Evolutionary conservation across 2,329 filamentous ascomycete genomes (phyloP), one percentile per base, ranked within the genome.

Genomic region (Ophiocordyceps unilateralis): DNA sequence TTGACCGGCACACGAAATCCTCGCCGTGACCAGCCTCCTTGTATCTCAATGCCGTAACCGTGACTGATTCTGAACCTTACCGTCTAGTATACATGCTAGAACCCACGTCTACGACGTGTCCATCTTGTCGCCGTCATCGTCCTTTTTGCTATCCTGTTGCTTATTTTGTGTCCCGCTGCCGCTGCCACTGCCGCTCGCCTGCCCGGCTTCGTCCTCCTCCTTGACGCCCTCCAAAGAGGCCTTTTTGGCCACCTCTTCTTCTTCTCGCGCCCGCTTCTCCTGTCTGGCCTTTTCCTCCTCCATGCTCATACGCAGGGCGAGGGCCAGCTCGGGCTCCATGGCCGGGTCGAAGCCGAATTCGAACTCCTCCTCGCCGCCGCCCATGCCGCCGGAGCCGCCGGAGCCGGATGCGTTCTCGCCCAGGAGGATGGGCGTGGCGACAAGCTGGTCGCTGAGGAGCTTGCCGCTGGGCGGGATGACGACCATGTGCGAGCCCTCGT

Each of bases 201-300:
- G 45, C 21, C 70, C 76, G 28, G 72, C 72, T 61, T 86, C 82
- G 45, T 75, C 76, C 59, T 86, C 82, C 58, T 89, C 83, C 53
- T 86, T 79, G 57, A 96, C 86, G 40, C 78, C 78, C 55, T 87
- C 86, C 51, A 96, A 69, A 39, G 78, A 76, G 38, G 76, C 76
- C 67, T 88, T 89, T 51, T 77, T 76, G 43, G 83, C 74, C 38
- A 76, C 73, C 51, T 78, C 74, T 51, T 84, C 81, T 52, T 84
- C 81, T 49, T 85, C 77, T 53, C 79, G 78, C 53, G 81, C 84
- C 56, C 82, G 78, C 65, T 86, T 86, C 61, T 94, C 88, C 63
- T 93, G 81, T 54, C 91, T 72, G 47, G 88, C 88, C 68, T 93
- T 93, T 65, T 98, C 91, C 60, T 98, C 91, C 61, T 98, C 91